These are phyloP conservation scores for Beauveria varroae DNA, from an alignment of 2,329 filamentous ascomycete genomes.

Conservation along the genomic window DNA sequence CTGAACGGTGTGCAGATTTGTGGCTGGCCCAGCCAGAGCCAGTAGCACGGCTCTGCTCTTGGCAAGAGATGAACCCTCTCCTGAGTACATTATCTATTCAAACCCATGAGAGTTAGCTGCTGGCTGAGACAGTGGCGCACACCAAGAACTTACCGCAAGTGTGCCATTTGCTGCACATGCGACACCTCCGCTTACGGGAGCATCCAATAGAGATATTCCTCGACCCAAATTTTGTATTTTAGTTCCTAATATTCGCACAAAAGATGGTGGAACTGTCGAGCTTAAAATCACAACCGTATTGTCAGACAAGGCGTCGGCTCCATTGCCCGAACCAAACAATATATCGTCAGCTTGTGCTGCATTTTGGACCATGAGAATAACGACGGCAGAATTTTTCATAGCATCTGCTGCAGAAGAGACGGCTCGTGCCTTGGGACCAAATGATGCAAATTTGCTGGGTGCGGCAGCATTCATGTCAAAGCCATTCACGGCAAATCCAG, in stretches of 20 bases:
- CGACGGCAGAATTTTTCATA: conserved; percentile 20
- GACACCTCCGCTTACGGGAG: conserved; percentile 31
- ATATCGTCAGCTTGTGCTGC: conserved; percentile 24
- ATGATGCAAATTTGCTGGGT: conserved; percentile 22
- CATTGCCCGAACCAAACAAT: conserved; percentile 24
- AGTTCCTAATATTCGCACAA: conserved; percentile 17
- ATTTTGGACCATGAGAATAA: conserved; percentile 31
- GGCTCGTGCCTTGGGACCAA: conserved; percentile 17
- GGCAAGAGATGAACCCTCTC: conserved; percentile 16
- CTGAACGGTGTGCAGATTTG: conserved; percentile 36
- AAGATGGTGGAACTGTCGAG: conserved; percentile 29
- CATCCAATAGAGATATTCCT: conserved; percentile 26
- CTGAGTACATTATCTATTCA: conserved; percentile 27
- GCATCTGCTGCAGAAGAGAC: conserved; percentile 23
- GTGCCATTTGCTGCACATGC: conserved; percentile 28
- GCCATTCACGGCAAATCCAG: conserved; percentile 25
- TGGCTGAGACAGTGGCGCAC: background rate
- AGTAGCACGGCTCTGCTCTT: conserved; percentile 20
- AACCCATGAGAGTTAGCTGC: background rate
- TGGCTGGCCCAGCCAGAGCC: conserved; percentile 24
- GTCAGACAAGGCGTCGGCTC: conserved; percentile 19
- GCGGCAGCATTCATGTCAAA: conserved; percentile 26
- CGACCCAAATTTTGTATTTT: conserved; percentile 17
- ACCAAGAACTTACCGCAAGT: conserved; percentile 22
- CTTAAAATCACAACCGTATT: conserved; percentile 26